These are phyloP conservation scores for Sphaerostilbella broomeana DNA, from an alignment of 2,329 filamentous ascomycete genomes.

Conservation along the genomic window DNA sequence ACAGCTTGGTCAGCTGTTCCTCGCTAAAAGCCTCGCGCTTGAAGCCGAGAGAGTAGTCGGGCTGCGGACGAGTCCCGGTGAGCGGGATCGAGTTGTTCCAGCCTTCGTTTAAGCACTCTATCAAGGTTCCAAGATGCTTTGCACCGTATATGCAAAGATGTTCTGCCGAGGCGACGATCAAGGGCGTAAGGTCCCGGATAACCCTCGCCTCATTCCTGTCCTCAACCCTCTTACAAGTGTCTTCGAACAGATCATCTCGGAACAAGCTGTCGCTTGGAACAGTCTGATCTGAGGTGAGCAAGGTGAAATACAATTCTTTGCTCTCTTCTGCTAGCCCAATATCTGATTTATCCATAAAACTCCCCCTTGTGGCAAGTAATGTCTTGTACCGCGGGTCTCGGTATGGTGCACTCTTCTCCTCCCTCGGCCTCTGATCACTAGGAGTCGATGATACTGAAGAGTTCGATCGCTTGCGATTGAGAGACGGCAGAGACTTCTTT, in stretches of 20 bases:
- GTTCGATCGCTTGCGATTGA: slow-evolving; percentile 9
- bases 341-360: slow-evolving; percentile 30
- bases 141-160: slow-evolving; percentile 24
- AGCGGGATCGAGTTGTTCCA: slow-evolving; percentile 36
- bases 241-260: slow-evolving; percentile 30
- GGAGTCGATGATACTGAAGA: slow-evolving; percentile 20
- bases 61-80: slow-evolving; percentile 32
- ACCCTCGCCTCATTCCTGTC: slow-evolving; percentile 29
- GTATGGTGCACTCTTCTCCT: slow-evolving; percentile 31
- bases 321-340: slow-evolving; percentile 25
- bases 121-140: slow-evolving; percentile 26
- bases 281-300: slow-evolving; percentile 27
- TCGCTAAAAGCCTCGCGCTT: slow-evolving; percentile 34
- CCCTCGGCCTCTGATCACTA: slow-evolving; percentile 30
- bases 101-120: slow-evolving; percentile 36
- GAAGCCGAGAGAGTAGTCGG: slow-evolving; percentile 39
- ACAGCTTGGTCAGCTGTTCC: slow-evolving; percentile 35
- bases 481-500: slow-evolving; percentile 1
- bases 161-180: slow-evolving; percentile 35
- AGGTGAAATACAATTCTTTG: no score
- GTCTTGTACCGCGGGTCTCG: slow-evolving; percentile 26
- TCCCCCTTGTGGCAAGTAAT: slow-evolving; percentile 32
- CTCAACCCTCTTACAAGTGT: slow-evolving; percentile 26
- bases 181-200: slow-evolving; percentile 30
- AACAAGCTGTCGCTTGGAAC: slow-evolving; percentile 32